Base-by-base conservation (phyloP, 2,329 filamentous ascomycete species). In the Hortaea werneckii region DNA sequence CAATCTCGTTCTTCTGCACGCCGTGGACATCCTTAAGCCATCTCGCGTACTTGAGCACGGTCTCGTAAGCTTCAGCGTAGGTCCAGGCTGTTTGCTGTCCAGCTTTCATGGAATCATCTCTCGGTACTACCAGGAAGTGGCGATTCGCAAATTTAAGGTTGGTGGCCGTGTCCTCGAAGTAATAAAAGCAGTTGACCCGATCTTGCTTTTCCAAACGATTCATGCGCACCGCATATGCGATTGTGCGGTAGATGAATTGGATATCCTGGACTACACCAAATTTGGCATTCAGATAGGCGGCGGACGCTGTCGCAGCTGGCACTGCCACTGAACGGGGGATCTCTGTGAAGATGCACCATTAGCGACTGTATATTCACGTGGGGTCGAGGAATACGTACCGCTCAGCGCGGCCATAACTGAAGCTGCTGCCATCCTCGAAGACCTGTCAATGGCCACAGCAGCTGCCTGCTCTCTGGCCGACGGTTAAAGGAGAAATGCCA, bases 251-350 rank as follows among this genome's bases (percentile, higher is more conserved):
- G 26, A 61, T 51, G 41, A 29, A 73, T 30, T 68, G 71, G n/a
- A 90, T 57, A 64, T 94, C 87, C 60, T 85, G 80, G 61, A 72
- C 80, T 39, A 89, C 55, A 5, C 76, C 74, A 48, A 74, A 75
- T 61, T 77, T 80, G 37, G 84, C 87, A 60, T 92, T 87, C 55
- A 90, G 65, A 63, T 94, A 94, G 29, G 85, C 83, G n/a, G 83
- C 68, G 4, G 76, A 74, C 4, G 84, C 83, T 29, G 75, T 73
- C 30, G 76, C 74, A 39, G 78, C 75, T 11, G 82, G 60, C 5
- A 55, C 30, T n/a, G 54, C 50, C 10, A 55, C n/a, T 2, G 49
- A 42, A 9, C 43, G 42, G 12, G 44, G 41, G 27, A 52, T 47
- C 29, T 35, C 51, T 53, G 40, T 10, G 27, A 5, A 26, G 20